phyloP scores from a whole-genome alignment of 768 basidiomycete species.

The Rhodotorula paludigena region DNA sequence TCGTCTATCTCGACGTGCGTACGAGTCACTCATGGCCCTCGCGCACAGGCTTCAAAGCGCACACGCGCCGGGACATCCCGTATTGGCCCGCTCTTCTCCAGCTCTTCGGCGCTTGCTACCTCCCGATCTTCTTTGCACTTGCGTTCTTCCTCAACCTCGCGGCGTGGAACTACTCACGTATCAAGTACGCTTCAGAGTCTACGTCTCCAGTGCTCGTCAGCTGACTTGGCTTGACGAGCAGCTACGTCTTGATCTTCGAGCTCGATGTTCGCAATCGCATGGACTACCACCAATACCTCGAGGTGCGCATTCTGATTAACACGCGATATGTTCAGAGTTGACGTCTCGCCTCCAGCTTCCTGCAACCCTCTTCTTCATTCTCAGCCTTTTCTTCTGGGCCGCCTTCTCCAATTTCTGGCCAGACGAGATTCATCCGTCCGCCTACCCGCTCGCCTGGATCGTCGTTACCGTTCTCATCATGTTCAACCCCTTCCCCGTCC shows the following conservation, averaged over 20 bases:
- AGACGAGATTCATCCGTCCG: conserved; percentile 57
- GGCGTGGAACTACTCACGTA: conserved; percentile 67
- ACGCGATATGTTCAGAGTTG: too few relatives aligned
- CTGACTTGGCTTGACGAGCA: neutral
- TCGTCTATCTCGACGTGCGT: neutral
- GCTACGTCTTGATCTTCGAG: conserved; percentile 65
- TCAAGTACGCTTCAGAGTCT: conserved; percentile 64
- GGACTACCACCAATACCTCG: conserved; percentile 72
- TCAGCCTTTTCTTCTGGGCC: conserved; percentile 78
- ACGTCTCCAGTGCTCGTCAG: too few relatives aligned
- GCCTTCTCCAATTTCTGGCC: conserved; percentile 65
- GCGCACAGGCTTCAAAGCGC: conserved; percentile 18
- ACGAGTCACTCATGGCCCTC: neutral
- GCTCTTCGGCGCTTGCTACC: conserved; percentile 66
- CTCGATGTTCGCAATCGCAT: conserved; percentile 54
- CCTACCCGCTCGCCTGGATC: conserved; percentile 81
- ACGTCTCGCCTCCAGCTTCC: conserved; percentile 77
- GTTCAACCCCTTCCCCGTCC: conserved; percentile 69
- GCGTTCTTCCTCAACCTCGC: conserved; percentile 77
- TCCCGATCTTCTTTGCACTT: conserved; percentile 70
- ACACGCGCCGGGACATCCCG: conserved; percentile 51
- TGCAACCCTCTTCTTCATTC: conserved; percentile 65
- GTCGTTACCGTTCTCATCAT: conserved; percentile 52
- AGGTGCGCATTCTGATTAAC: too few relatives aligned
- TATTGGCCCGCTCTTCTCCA: conserved; percentile 70